Percentiles rank a stretch among this genome's conserved stretches.
These are phyloP conservation scores for Phanerochaete carnosa DNA, from an alignment of 768 basidiomycete genomes.

Conservation along the genomic window DNA sequence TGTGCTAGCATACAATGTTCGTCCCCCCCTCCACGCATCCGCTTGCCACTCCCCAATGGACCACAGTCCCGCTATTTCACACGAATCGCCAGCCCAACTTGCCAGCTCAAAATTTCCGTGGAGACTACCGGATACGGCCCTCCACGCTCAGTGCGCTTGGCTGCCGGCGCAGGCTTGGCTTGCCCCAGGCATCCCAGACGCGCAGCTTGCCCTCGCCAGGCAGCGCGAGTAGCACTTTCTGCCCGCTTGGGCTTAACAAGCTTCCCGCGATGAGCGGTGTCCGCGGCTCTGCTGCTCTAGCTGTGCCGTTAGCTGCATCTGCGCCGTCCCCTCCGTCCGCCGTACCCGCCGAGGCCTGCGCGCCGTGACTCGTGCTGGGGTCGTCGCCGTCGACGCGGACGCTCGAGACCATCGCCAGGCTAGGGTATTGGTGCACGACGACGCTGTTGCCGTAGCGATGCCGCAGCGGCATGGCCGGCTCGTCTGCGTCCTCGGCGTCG, in stretches of 20 bases:
- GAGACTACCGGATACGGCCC: slow-evolving; percentile 7
- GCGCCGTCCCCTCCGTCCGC: not conserved
- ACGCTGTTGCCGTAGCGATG: slow-evolving; percentile 28
- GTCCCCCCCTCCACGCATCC: not conserved
- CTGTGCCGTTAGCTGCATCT: not conserved
- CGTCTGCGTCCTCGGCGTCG: slow-evolving; percentile 4
- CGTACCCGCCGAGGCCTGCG: not conserved
- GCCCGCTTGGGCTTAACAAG: slow-evolving; percentile 51
- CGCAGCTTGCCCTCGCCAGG: slow-evolving; percentile 65
- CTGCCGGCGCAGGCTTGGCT: slow-evolving; percentile 27
- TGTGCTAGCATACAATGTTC: not conserved
- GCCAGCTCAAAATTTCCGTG: not conserved
- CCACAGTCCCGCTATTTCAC: not conserved
- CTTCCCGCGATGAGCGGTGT: slow-evolving; percentile 48
- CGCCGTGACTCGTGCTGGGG: not conserved
- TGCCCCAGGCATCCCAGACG: slow-evolving; percentile 58
- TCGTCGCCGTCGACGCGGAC: slow-evolving; percentile 26
- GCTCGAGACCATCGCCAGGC: slow-evolving; percentile 13
- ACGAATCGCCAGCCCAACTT: not conserved
- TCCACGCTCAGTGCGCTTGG: slow-evolving; percentile 6
- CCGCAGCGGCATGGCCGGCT: not conserved
- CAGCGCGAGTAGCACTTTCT: slow-evolving; percentile 51
- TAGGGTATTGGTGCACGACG: slow-evolving; percentile 56
- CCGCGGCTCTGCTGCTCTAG: slow-evolving; percentile 31
- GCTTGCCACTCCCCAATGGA: not conserved